Percentiles rank a stretch among this genome's conserved stretches.
Conservation (phyloP, 2,329 filamentous ascomycete genomes). For the Colletotrichum musae region DNA sequence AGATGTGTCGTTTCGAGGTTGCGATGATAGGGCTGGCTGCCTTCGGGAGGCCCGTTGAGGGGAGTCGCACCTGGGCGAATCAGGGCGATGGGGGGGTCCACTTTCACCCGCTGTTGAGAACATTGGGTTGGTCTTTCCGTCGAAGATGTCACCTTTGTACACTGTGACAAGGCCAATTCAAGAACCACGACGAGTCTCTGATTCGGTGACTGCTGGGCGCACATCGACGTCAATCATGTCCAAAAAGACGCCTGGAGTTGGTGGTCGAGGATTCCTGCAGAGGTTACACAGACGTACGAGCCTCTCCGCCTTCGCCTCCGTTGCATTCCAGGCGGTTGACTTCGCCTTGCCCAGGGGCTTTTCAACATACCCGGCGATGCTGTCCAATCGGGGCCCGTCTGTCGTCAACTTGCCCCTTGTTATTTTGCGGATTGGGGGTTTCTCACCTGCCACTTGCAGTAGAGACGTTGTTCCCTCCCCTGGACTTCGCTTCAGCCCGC, state of each 20-base stretch:
- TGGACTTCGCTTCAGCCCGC: not conserved
- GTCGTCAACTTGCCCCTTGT: conserved; percentile 1
- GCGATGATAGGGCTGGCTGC: conserved; percentile 1
- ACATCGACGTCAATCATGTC: no score
- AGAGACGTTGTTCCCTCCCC: conserved; percentile 7
- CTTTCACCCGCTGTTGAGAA: conserved; percentile 8
- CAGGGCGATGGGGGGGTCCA: not conserved
- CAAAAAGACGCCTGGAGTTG: no score
- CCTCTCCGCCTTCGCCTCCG: no score
- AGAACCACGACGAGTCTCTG: no score
- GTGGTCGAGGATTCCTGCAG: no score
- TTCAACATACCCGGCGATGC: no score
- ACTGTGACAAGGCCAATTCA: not conserved
- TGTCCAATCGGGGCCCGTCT: no score
- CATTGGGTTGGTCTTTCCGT: not conserved
- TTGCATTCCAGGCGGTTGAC: no score
- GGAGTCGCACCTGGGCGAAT: conserved; percentile 6
- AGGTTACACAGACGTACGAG: no score
- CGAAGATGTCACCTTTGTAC: no score
- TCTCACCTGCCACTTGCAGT: conserved; percentile 24
- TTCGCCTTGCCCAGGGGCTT: no score
- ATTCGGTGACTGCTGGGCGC: no score
- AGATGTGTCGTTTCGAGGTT: not conserved
- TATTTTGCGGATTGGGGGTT: not conserved
- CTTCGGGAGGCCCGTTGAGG: conserved; percentile 15